phyloP scores from a whole-genome alignment of 108 stramenopile genomes.

The Parietichytrium sp. region DNA sequence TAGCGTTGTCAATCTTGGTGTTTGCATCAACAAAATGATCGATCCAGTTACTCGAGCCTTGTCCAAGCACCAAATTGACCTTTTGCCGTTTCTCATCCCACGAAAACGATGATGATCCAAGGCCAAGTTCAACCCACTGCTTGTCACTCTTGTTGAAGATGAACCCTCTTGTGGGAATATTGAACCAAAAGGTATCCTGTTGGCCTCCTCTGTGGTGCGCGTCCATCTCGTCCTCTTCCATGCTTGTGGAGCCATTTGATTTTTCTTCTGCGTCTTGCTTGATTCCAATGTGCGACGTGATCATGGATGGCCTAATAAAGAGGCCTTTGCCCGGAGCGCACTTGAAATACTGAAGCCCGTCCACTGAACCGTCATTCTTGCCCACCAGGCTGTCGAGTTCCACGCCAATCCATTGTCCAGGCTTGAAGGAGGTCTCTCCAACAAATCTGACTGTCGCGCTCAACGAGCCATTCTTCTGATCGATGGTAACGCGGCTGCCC shows the following conservation, averaged over 20 bases:
- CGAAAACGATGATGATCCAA: not conserved
- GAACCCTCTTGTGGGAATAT: slow-evolving; percentile 1
- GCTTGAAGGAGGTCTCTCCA: slow-evolving; percentile 30
- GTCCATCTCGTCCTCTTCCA: too few relatives aligned
- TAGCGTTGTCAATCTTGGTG: not conserved
- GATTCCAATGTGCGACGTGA: too few relatives aligned
- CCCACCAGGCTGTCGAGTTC: slow-evolving; percentile 39
- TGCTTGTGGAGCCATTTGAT: too few relatives aligned
- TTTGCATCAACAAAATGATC: not conserved
- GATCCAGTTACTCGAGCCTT: not conserved
- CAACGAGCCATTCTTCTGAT: too few relatives aligned
- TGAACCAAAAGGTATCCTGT: too few relatives aligned
- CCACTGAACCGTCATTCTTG: slow-evolving; percentile 47
- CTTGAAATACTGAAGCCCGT: slow-evolving; percentile 41
- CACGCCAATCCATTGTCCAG: slow-evolving; percentile 47
- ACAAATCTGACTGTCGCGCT: slow-evolving; percentile 39
- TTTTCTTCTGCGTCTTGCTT: too few relatives aligned
- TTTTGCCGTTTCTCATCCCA: not conserved
- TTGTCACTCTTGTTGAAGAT: slow-evolving; percentile 29
- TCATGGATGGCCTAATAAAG: slow-evolving; percentile 37
- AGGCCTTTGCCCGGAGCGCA: slow-evolving; percentile 30
- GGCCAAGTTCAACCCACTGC: slow-evolving; percentile 22
- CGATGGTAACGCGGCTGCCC: too few relatives aligned
- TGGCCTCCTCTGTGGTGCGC: too few relatives aligned
- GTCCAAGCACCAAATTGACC: not conserved